Base-by-base conservation (phyloP, 2,329 filamentous ascomycete genomes). In the Saccharata proteae region DNA sequence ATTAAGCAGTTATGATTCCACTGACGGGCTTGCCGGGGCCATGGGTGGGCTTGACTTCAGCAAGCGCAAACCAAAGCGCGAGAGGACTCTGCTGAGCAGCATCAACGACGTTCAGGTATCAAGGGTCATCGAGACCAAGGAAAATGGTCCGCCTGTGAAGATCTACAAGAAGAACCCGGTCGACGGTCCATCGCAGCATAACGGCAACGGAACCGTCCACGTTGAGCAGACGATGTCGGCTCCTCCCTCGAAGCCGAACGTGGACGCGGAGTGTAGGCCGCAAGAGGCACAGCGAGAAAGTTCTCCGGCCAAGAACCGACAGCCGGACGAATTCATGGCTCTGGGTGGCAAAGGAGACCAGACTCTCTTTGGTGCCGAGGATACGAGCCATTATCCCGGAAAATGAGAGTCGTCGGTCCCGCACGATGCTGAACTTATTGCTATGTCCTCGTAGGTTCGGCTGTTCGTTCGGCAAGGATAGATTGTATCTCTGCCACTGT, bases 341-440 rank as follows among this genome's bases (percentile, higher is more conserved):
- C 69, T 92, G 63, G 88, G 88, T 22, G 84, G 84, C 11, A 82
- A 80, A 46, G 88, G 85, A 4, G 88, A 96, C 47, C 74, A 84
- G 54, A 63, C 69, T 25, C 64, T 94, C 10, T 94, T 77, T 50
- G 72, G 69, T 7, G 64, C 82, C 29, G 77, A 82, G 19, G 50
- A 51, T 21, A 51, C 47, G 2, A 63, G 19, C n/a, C 7, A 7
- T 7, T 21, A 21, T n/a, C 19, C 19, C n/a, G 19, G 19, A 36
- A 28, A 17, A 32, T 46, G 7, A 27, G 17, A 20, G 34, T 23
- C 19, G n/a, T n/a, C n/a, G n/a, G n/a, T n/a, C n/a, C n/a, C n/a
- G n/a, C n/a, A n/a, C n/a, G n/a, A n/a, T n/a, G n/a, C n/a, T n/a
- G n/a, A n/a, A n/a, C n/a, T n/a, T n/a, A n/a, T n/a, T n/a, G n/a